Percentiles rank a stretch among this genome's conserved stretches.
These are phyloP conservation scores for Candida ortonii DNA, from an alignment of 805 yeast genomes.

Conservation along the genomic window DNA sequence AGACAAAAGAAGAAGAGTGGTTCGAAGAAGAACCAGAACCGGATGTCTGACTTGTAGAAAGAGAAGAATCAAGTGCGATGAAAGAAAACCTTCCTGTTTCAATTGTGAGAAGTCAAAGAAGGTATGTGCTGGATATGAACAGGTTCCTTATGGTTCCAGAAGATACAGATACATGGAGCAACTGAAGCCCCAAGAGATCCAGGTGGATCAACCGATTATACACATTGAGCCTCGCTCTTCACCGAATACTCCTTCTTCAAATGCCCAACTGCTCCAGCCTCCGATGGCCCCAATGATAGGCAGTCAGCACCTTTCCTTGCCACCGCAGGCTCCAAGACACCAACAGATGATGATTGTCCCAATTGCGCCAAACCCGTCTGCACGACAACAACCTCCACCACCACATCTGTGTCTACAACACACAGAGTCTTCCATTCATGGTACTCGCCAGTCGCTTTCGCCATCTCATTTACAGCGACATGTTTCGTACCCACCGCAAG, in stretches of 20 bases:
- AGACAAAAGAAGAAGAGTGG: constrained; percentile 38
- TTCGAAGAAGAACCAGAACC: constrained; percentile 64
- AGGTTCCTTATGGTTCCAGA: constrained; percentile 29
- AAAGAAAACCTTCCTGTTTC: constrained; percentile 63
- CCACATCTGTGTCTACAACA: constrained; percentile 1
- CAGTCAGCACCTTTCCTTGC: constrained; percentile 1
- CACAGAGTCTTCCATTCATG: constrained; percentile 1
- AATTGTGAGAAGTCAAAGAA: constrained; percentile 66
- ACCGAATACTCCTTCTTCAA: too few species aligned
- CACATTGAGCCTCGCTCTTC: constrained; percentile 11
- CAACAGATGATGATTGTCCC: constrained; percentile 1
- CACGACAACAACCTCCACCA: constrained; percentile 1
- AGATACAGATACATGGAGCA: constrained; percentile 28
- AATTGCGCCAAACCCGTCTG: not conserved
- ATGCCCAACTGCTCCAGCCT: too few species aligned
- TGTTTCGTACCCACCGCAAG: constrained; percentile 1
- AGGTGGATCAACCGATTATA: constrained; percentile 11
- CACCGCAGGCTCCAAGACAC: constrained; percentile 2
- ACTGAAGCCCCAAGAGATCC: constrained; percentile 22
- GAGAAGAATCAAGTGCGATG: constrained; percentile 74
- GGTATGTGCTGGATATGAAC: constrained; percentile 67
- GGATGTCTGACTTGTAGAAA: constrained; percentile 75
- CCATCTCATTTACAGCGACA: not conserved
- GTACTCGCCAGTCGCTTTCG: constrained; percentile 1
- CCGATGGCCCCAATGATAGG: not conserved